Evolutionary conservation across 2,329 filamentous ascomycete genomes (phyloP).

Genomic region (Xylariaceae sp.): DNA sequence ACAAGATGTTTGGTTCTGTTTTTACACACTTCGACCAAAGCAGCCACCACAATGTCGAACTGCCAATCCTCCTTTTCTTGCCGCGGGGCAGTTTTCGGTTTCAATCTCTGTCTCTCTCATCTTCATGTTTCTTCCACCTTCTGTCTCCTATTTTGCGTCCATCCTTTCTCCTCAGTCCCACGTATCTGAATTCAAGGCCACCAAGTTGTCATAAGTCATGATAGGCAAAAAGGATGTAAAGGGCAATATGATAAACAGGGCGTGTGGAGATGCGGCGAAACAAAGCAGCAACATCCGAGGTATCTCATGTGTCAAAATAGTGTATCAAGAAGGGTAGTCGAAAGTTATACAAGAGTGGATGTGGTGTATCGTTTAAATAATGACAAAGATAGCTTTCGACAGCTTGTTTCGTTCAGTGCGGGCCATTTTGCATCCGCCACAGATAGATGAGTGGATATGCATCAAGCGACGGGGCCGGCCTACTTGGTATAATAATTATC

Average conservation of each 20-base stretch:
- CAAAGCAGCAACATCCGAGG: background rate
- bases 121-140: background rate
- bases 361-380: background rate
- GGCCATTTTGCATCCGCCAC: background rate
- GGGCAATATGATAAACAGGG: too few species aligned
- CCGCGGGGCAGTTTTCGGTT: conserved; percentile 12
- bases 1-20: background rate
- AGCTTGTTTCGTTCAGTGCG: too few species aligned
- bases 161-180: background rate
- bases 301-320: too few species aligned
- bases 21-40: background rate
- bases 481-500: too few species aligned
- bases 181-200: too few species aligned
- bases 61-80: conserved; percentile 5
- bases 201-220: background rate
- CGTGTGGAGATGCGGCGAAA: background rate
- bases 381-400: too few species aligned
- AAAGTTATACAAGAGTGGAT: conserved; percentile 22
- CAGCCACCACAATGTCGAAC: background rate
- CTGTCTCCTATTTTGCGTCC: background rate
- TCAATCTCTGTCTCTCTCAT: conserved; percentile 1
- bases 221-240: background rate
- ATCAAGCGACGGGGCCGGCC: too few species aligned
- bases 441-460: too few species aligned
- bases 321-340: conserved; percentile 13